phyloP scores from a whole-genome alignment of 768 basidiomycete genomes.

The Naganishia kalamii region DNA sequence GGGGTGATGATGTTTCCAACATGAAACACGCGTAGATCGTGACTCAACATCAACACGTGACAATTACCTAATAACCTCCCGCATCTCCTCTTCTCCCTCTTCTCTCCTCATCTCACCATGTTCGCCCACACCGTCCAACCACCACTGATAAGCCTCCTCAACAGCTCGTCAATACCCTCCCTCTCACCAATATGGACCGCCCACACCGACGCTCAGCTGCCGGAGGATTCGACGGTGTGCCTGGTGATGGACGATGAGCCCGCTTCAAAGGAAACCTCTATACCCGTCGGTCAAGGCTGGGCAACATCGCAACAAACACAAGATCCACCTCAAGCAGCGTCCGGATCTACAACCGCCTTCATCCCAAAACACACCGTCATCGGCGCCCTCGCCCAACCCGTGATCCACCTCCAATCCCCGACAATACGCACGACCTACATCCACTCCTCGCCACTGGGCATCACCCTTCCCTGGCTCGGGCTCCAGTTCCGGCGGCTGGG shows the following conservation, averaged over 20 bases:
- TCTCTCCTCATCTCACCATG: neutral
- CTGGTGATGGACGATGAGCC: constrained; percentile 24
- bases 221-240: constrained; percentile 27
- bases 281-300: neutral
- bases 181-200: constrained; percentile 34
- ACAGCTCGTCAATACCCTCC: constrained; percentile 34
- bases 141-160: constrained; percentile 36
- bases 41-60: neutral
- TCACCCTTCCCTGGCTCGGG: constrained; percentile 32
- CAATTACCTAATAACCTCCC: neutral
- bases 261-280: neutral
- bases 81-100: neutral
- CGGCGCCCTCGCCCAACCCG: constrained; percentile 22
- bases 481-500: constrained; percentile 35
- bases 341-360: neutral
- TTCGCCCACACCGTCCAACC: constrained; percentile 25
- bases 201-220: constrained; percentile 22
- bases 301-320: neutral
- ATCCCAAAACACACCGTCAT: neutral
- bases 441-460: constrained; percentile 38
- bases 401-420: constrained; percentile 40
- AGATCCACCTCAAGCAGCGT: neutral
- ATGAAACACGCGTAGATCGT: neutral
- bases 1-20: neutral
- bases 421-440: constrained; percentile 31